Evolutionary conservation across 768 basidiomycete genomes (phyloP).

Genomic region (Coprinellus aureogranulatus): DNA sequence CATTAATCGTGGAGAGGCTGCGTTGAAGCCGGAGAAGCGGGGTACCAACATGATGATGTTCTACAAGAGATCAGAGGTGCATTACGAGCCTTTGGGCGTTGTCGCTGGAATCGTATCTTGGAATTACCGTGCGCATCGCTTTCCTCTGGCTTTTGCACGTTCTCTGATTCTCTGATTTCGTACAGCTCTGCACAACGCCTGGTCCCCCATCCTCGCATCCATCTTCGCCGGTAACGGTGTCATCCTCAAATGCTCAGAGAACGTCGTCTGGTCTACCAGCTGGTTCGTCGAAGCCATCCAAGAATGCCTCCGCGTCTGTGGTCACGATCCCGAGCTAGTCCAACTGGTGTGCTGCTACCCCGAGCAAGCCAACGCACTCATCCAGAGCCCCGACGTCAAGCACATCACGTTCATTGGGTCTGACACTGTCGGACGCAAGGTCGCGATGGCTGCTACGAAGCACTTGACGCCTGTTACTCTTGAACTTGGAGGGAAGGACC

Average conservation of each 20-base stretch:
- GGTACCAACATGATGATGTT: conserved; percentile 62
- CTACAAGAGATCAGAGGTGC: conserved; percentile 75
- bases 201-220: conserved; percentile 89
- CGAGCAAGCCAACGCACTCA: conserved; percentile 79
- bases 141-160: background rate
- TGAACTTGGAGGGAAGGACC: conserved; percentile 95
- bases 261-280: conserved; percentile 86
- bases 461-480: conserved; percentile 89
- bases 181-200: conserved; percentile 86
- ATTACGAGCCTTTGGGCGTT: conserved; percentile 91
- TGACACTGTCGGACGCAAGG: conserved; percentile 73
- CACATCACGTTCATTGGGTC: conserved; percentile 96
- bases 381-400: conserved; percentile 73
- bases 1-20: conserved; percentile 78
- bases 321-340: conserved; percentile 82
- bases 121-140: conserved; percentile 71
- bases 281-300: conserved; percentile 82
- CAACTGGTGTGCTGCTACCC: conserved; percentile 91
- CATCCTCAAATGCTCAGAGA: conserved; percentile 88
- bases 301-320: conserved; percentile 74
- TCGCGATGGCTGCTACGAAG: conserved; percentile 80
- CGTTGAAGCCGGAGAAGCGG: conserved; percentile 71
- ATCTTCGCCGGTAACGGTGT: conserved; percentile 89
- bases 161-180: conserved; percentile 1
- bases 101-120: conserved; percentile 92